A percentile compares a stretch with the other conserved stretches of the same genome.
Evolutionary conservation across 768 basidiomycete species (phyloP).

Genomic region (Leucocoprinus sp.): DNA sequence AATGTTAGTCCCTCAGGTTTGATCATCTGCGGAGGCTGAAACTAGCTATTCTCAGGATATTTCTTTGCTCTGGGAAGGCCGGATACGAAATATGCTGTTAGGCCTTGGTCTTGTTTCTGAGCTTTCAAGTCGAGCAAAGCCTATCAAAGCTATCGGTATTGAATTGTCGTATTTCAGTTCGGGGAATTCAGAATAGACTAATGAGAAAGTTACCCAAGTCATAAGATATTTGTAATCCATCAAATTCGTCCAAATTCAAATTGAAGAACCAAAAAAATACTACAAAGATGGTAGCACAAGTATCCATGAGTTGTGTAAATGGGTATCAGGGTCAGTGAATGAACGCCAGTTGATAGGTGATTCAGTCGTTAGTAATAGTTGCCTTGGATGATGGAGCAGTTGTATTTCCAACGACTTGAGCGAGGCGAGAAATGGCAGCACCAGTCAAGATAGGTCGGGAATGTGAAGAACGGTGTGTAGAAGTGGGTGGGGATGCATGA

Average conservation of each 20-base stretch:
- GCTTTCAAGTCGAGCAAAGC: slow-evolving; percentile 74
- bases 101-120: slow-evolving; percentile 90
- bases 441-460: slow-evolving; percentile 65
- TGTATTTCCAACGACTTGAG: slow-evolving; percentile 46
- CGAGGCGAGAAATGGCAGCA: slow-evolving; percentile 61
- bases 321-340: slow-evolving; percentile 5
- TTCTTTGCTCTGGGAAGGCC: slow-evolving; percentile 90
- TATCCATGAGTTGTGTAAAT: background rate
- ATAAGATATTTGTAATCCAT: slow-evolving; percentile 4
- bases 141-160: slow-evolving; percentile 84
- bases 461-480: slow-evolving; percentile 19
- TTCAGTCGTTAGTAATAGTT: slow-evolving; percentile 12
- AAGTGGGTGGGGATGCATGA: slow-evolving; percentile 55
- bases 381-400: slow-evolving; percentile 19
- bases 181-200: slow-evolving; percentile 35
- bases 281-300: background rate
- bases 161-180: slow-evolving; percentile 92
- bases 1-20: slow-evolving; percentile 45
- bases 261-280: background rate
- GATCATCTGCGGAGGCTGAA: background rate
- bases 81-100: slow-evolving; percentile 81
- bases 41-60: slow-evolving; percentile 51
- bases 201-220: background rate
- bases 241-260: slow-evolving; percentile 10
- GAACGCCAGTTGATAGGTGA: background rate